phyloP scores from a whole-genome alignment of 1,284 basidiomycete species.

The Pseudozyma sp. region DNA sequence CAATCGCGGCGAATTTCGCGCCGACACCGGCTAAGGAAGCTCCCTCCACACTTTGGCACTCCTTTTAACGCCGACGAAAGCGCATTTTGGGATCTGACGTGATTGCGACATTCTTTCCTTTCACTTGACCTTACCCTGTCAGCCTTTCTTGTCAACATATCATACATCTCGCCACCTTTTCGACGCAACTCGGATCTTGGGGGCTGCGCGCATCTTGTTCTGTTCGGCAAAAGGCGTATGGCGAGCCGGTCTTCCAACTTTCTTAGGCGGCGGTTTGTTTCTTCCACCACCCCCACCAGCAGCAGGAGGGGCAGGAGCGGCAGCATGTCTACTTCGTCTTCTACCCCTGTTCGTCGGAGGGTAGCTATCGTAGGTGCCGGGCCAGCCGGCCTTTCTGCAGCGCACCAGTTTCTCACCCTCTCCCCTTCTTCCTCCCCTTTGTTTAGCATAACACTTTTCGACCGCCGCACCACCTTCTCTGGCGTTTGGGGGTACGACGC shows the following conservation, averaged over 20 bases:
- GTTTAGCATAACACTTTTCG: slow-evolving; percentile 46
- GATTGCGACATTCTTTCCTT: too few relatives aligned
- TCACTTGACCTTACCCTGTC: too few relatives aligned
- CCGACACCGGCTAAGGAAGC: not conserved
- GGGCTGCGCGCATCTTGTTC: too few relatives aligned
- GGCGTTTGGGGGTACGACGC: slow-evolving; percentile 61
- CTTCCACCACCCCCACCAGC: not conserved
- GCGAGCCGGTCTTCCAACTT: not conserved
- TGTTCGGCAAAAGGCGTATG: too few relatives aligned
- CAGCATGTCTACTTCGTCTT: not conserved
- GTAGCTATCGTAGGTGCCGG: slow-evolving; percentile 71
- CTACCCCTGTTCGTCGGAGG: slow-evolving; percentile 22
- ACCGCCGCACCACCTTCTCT: slow-evolving; percentile 34
- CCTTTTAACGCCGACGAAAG: too few relatives aligned
- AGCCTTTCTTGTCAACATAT: too few relatives aligned
- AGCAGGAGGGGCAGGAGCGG: not conserved
- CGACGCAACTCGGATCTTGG: too few relatives aligned
- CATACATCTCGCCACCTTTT: too few relatives aligned
- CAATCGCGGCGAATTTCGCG: not conserved
- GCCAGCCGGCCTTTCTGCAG: slow-evolving; percentile 69
- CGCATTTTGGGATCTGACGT: too few relatives aligned
- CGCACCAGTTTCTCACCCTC: slow-evolving; percentile 67
- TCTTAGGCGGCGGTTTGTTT: not conserved
- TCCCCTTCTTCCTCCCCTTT: not conserved
- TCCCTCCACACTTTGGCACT: not conserved